Percentiles rank a stretch among this genome's conserved stretches.
These are phyloP conservation scores for Pseudogymnoascus sp. DNA, from an alignment of 2,329 filamentous ascomycete species.

Conservation along the genomic window DNA sequence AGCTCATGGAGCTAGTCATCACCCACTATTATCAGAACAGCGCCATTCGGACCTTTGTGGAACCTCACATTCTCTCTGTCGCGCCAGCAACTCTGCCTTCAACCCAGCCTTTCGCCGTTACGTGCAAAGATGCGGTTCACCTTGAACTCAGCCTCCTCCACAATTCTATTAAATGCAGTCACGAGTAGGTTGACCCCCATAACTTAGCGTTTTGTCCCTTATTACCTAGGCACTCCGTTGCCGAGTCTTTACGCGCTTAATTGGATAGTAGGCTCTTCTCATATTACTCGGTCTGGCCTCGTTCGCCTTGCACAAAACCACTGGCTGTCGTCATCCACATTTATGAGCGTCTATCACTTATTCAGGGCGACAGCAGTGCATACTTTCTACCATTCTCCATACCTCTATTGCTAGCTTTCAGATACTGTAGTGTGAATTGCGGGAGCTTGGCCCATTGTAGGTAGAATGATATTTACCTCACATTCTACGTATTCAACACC, in stretches of 20 bases:
- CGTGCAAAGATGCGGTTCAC: background rate
- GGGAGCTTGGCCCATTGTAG: background rate
- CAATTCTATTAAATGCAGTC: background rate
- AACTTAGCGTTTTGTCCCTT: background rate
- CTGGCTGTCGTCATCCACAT: slow-evolving; percentile 3
- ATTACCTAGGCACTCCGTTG: background rate
- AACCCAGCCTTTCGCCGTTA: background rate
- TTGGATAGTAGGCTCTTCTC: slow-evolving; percentile 5
- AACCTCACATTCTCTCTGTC: background rate
- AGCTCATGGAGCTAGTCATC: slow-evolving; percentile 1
- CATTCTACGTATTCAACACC: slow-evolving; percentile 7
- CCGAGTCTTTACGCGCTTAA: background rate
- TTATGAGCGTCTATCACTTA: background rate
- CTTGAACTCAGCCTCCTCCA: background rate
- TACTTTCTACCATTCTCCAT: background rate
- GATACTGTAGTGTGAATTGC: background rate
- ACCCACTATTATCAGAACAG: background rate
- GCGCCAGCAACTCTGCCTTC: slow-evolving; percentile 4
- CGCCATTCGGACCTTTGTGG: background rate
- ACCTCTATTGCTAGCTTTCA: slow-evolving; percentile 1
- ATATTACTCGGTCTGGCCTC: slow-evolving; percentile 1
- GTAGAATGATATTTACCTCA: background rate
- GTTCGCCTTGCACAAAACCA: background rate
- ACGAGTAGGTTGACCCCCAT: background rate
- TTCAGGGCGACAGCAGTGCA: background rate